A percentile compares a stretch with the other conserved stretches of the same genome.
Evolutionary conservation across 2,329 filamentous ascomycete genomes (phyloP).

Genomic region (Epichloe coenophiala): DNA sequence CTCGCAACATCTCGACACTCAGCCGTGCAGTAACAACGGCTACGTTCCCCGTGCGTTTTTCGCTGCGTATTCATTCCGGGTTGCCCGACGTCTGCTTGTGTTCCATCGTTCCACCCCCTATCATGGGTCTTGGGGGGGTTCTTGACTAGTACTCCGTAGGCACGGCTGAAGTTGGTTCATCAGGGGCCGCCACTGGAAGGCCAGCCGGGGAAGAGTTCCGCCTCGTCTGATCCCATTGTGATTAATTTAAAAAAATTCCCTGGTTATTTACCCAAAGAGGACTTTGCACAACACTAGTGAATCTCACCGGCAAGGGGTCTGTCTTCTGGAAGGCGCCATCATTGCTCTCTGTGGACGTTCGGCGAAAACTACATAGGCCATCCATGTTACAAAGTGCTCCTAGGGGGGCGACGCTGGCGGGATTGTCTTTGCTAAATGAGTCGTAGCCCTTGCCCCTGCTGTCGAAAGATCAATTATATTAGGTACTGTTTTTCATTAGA

Average conservation of each 20-base stretch:
- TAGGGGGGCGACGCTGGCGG: too few relatives aligned
- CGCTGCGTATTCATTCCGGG: conserved; percentile 7
- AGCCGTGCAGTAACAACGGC: neutral
- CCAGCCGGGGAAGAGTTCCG: conserved; percentile 20
- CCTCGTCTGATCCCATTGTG: conserved; percentile 9
- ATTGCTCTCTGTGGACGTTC: conserved; percentile 8
- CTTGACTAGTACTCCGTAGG: neutral
- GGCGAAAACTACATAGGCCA: neutral
- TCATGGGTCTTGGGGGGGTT: neutral
- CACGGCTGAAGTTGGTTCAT: neutral
- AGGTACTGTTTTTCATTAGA: too few relatives aligned
- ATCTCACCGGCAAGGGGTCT: conserved; percentile 6
- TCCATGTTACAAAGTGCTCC: neutral
- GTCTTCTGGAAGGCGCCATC: conserved; percentile 10
- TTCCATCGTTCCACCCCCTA: neutral
- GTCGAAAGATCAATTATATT: too few relatives aligned
- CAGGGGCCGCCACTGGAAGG: neutral
- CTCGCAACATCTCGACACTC: neutral
- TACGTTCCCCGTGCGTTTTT: neutral
- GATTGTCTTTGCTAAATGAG: neutral
- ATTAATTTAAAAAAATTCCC: conserved; percentile 18
- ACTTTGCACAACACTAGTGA: neutral
- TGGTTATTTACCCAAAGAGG: conserved; percentile 7
- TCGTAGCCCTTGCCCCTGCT: neutral
- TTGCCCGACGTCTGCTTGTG: conserved; percentile 3